Conservation (phyloP, 148 eudicot genomes). For the Fagopyrum esculentum region DNA sequence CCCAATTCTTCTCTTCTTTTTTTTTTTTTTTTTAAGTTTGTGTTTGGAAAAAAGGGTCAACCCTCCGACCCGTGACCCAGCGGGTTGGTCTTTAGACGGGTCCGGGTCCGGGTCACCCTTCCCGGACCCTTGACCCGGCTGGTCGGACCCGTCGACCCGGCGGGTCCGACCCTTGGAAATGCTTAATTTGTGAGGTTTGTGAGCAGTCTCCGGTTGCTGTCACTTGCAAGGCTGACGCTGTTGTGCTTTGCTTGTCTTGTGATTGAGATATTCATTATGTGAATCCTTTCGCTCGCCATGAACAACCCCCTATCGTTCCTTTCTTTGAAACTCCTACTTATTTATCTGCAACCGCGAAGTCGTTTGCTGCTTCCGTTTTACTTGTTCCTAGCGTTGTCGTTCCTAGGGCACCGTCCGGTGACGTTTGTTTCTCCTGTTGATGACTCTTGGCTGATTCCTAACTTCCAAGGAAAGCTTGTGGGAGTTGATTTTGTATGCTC, state of each 20-base stretch:
- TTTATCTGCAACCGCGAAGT: slow-evolving; percentile 8
- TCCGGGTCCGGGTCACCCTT: too few relatives aligned
- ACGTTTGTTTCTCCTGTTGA: slow-evolving; percentile 39
- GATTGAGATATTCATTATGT: slow-evolving; percentile 82
- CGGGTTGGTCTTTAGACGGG: too few relatives aligned
- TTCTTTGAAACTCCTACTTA: slow-evolving; percentile 39
- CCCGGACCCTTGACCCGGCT: too few relatives aligned
- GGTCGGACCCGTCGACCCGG: too few relatives aligned
- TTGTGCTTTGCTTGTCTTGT: slow-evolving; percentile 51
- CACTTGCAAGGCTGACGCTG: slow-evolving; percentile 80
- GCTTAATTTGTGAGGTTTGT: slow-evolving; percentile 80
- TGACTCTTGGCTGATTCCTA: slow-evolving; percentile 63
- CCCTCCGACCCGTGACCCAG: too few relatives aligned
- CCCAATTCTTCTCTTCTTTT: too few relatives aligned
- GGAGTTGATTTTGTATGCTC: slow-evolving; percentile 29
- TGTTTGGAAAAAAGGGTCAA: too few relatives aligned
- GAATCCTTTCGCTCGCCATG: slow-evolving; percentile 62
- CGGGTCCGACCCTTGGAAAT: too few relatives aligned
- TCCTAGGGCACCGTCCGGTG: slow-evolving; percentile 10
- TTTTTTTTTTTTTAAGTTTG: too few relatives aligned
- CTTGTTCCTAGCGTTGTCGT: slow-evolving; percentile 17
- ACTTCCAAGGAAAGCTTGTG: slow-evolving; percentile 21
- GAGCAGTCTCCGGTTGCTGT: slow-evolving; percentile 68
- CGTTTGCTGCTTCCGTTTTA: slow-evolving; percentile 12
- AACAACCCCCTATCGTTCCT: slow-evolving; percentile 57